These are phyloP conservation scores for Potentilla sterilis DNA, from an alignment of 306 rosid species.

Conservation along the genomic window DNA sequence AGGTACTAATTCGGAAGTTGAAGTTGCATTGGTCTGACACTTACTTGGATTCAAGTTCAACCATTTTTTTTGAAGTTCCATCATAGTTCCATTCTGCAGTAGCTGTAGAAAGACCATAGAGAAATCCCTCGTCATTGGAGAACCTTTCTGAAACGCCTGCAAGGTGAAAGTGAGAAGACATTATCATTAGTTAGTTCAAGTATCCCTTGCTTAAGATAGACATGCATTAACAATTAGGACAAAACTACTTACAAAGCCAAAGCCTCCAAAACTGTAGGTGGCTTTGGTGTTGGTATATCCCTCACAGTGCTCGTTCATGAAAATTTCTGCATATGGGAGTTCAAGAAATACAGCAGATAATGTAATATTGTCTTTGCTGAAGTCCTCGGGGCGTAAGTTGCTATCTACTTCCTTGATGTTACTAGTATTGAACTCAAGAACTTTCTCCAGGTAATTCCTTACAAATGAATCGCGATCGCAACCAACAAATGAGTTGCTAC, in stretches of 20 bases:
- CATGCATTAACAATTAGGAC: background rate
- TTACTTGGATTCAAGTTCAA: constrained; percentile 27
- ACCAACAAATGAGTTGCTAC: constrained; percentile 40
- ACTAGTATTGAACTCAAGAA: constrained; percentile 26
- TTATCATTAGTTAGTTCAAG: background rate
- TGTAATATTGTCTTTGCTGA: constrained; percentile 17
- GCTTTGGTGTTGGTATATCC: constrained; percentile 34
- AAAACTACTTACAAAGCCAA: constrained; percentile 59
- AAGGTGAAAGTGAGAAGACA: background rate
- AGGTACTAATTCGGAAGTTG: constrained; percentile 3
- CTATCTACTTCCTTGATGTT: constrained; percentile 25
- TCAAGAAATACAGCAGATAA: constrained; percentile 72
- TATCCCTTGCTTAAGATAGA: background rate
- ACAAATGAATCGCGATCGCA: constrained; percentile 47
- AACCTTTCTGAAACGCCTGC: constrained; percentile 70
- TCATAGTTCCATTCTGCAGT: constrained; percentile 39
- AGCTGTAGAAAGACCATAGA: constrained; percentile 52
- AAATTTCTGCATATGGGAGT: constrained; percentile 59
- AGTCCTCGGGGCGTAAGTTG: constrained; percentile 20
- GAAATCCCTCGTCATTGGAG: constrained; percentile 60
- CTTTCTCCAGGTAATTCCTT: constrained; percentile 35
- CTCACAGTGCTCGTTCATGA: constrained; percentile 46
- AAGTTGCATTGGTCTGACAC: constrained; percentile 27
- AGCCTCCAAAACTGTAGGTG: constrained; percentile 59
- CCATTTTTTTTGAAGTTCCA: constrained; percentile 36